Evolutionary conservation across 2,329 filamentous ascomycete species (phyloP).

Genomic region (Colletotrichum chrysophilum): DNA sequence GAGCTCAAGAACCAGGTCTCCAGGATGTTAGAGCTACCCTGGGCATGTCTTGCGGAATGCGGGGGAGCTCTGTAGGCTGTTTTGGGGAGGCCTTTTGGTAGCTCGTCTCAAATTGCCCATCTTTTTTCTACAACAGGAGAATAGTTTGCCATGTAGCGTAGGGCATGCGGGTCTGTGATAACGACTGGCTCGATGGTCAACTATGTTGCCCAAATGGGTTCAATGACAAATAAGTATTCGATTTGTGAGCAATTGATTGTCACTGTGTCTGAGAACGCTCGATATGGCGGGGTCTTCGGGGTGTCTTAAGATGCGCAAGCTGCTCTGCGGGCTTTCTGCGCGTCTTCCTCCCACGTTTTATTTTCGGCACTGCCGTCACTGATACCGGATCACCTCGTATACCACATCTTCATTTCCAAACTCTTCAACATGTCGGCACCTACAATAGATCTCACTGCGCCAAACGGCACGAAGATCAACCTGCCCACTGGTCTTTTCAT

Average conservation of each 20-base stretch:
- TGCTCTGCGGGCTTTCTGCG: background rate
- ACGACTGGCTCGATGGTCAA: background rate
- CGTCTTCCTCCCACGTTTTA: background rate
- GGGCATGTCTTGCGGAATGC: background rate
- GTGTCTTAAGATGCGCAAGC: background rate
- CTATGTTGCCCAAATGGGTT: background rate
- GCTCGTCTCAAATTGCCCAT: background rate
- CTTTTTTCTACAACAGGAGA: background rate
- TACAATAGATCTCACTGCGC: conserved; percentile 65
- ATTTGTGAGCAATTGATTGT: background rate
- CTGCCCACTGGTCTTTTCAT: conserved; percentile 77
- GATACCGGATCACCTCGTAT: background rate
- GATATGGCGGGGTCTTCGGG: background rate
- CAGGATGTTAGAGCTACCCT: background rate
- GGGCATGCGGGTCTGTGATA: background rate
- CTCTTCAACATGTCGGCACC: conserved; percentile 3
- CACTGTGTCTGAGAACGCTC: background rate
- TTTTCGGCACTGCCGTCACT: background rate
- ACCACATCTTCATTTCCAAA: background rate
- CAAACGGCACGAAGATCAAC: conserved; percentile 71
- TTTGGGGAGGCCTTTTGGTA: background rate
- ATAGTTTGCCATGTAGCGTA: background rate
- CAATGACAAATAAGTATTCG: background rate
- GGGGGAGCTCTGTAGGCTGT: background rate
- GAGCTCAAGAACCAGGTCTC: background rate